Conservation (phyloP, 352 stramenopile genomes). For the Pythium scleroteichum region DNA sequence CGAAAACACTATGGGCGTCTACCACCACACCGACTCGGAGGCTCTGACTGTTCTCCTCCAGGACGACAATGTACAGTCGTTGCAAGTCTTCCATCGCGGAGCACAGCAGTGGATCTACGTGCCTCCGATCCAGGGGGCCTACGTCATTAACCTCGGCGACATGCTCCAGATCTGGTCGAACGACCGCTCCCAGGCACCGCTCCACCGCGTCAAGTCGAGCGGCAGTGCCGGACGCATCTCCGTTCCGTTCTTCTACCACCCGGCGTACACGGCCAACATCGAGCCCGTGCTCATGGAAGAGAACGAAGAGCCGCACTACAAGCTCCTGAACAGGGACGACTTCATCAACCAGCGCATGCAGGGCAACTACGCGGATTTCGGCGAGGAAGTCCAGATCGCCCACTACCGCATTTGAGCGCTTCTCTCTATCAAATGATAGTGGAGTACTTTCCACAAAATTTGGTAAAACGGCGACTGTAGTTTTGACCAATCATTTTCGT, state of each 20-base stretch:
- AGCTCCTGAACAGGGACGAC: slow-evolving; percentile 83
- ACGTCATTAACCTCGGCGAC: slow-evolving; percentile 64
- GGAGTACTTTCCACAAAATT: not conserved
- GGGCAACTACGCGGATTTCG: slow-evolving; percentile 89
- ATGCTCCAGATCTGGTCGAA: slow-evolving; percentile 63
- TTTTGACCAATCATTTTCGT: not conserved
- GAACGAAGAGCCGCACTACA: slow-evolving; percentile 54
- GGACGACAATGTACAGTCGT: slow-evolving; percentile 55
- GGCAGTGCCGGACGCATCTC: slow-evolving; percentile 41
- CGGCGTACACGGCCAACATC: slow-evolving; percentile 55
- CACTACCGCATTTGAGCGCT: slow-evolving; percentile 45
- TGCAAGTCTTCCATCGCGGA: slow-evolving; percentile 54
- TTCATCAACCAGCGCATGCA: slow-evolving; percentile 85
- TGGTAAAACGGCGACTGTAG: not conserved
- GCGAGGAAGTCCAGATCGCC: slow-evolving; percentile 90
- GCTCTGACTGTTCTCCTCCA: slow-evolving; percentile 62
- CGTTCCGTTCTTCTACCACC: slow-evolving; percentile 66
- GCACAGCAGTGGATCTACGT: slow-evolving; percentile 46
- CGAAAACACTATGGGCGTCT: slow-evolving; percentile 51
- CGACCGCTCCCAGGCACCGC: slow-evolving; percentile 44
- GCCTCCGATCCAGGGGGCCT: slow-evolving; percentile 38
- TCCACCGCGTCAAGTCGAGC: slow-evolving; percentile 49
- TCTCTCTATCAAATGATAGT: slow-evolving; percentile 5
- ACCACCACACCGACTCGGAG: slow-evolving; percentile 60
- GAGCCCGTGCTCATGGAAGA: slow-evolving; percentile 51